phyloP scores from a whole-genome alignment of 2,329 filamentous ascomycete genomes.

The Colletotrichum salicis region DNA sequence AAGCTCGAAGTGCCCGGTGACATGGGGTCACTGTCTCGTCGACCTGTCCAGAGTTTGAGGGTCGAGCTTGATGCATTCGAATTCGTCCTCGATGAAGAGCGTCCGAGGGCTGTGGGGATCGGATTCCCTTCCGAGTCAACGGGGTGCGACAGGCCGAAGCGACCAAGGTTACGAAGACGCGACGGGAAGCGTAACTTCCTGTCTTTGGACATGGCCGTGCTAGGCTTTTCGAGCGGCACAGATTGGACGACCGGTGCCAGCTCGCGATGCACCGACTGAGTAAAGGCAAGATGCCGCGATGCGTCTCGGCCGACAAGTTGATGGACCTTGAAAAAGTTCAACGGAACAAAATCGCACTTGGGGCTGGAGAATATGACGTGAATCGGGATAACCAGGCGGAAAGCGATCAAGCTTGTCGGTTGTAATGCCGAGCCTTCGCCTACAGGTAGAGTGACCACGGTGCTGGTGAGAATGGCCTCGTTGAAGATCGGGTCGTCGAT shows the following conservation, averaged over 20 bases:
- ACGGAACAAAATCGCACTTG: slow-evolving; percentile 67
- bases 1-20: slow-evolving; percentile 28
- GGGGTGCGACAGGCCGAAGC: slow-evolving; percentile 33
- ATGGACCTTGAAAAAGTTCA: slow-evolving; percentile 73
- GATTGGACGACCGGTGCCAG: slow-evolving; percentile 61
- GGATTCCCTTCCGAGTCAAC: slow-evolving; percentile 45
- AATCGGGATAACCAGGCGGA: slow-evolving; percentile 71
- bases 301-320: slow-evolving; percentile 69
- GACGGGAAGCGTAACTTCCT: slow-evolving; percentile 11
- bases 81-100: slow-evolving; percentile 39
- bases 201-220: slow-evolving; percentile 32
- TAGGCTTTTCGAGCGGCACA: slow-evolving; percentile 38
- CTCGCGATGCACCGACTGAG: slow-evolving; percentile 69
- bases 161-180: slow-evolving; percentile 23
- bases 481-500: slow-evolving; percentile 58
- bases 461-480: slow-evolving; percentile 56
- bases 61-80: slow-evolving; percentile 46
- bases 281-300: slow-evolving; percentile 68
- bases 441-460: slow-evolving; percentile 53
- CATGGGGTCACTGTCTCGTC: slow-evolving; percentile 35
- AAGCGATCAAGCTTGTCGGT: slow-evolving; percentile 58
- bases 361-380: slow-evolving; percentile 63
- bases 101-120: slow-evolving; percentile 40
- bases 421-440: slow-evolving; percentile 37
- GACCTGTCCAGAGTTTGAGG: slow-evolving; percentile 45